Conservation (phyloP, 441 rosid genomes). For the Erodium moschatum region DNA sequence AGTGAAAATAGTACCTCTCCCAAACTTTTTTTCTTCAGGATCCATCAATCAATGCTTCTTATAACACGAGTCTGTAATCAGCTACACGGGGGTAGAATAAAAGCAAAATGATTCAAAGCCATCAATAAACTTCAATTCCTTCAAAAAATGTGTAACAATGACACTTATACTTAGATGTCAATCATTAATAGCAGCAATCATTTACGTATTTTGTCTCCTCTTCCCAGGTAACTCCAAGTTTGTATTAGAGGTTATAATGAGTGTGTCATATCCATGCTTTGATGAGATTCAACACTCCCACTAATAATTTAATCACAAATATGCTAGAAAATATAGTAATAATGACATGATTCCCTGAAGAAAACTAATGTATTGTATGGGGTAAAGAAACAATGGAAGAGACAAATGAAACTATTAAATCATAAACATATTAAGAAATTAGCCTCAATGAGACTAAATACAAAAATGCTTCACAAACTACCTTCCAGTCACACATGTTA, state of each 20-base stretch:
- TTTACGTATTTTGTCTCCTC: not conserved
- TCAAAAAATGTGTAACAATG: too few species aligned
- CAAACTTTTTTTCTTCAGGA: slow-evolving; percentile 1
- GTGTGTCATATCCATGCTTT: not conserved
- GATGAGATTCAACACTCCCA: too few species aligned
- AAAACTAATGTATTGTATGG: too few species aligned
- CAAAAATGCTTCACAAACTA: too few species aligned
- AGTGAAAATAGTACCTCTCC: not conserved
- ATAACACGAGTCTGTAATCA: not conserved
- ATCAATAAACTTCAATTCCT: not conserved
- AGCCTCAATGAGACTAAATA: too few species aligned
- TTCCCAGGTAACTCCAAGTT: not conserved
- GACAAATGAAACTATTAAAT: too few species aligned
- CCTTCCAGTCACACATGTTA: too few species aligned
- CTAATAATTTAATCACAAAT: too few species aligned
- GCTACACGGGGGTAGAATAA: not conserved
- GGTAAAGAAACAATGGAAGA: too few species aligned
- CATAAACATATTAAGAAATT: too few species aligned
- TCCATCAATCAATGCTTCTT: not conserved
- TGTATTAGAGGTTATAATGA: not conserved
- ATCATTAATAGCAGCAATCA: not conserved
- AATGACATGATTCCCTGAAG: too few species aligned
- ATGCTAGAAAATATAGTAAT: too few species aligned
- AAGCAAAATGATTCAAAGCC: not conserved
- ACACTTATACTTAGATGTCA: not conserved